These are phyloP conservation scores for Phyllosticta citrichinensis DNA, from an alignment of 2,329 filamentous ascomycete species.

Conservation along the genomic window DNA sequence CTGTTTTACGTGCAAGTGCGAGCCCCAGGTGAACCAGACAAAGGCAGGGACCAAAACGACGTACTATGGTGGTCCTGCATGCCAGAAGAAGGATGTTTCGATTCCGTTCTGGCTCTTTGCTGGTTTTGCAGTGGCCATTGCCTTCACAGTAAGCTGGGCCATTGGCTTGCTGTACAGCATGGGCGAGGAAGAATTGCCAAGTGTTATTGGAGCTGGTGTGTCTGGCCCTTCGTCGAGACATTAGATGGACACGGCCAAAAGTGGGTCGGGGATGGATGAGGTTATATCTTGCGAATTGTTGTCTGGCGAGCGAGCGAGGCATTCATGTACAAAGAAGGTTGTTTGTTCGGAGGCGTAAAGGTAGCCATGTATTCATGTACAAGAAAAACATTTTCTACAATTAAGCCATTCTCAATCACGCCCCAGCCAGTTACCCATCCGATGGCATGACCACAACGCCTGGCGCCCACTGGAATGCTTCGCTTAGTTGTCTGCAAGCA, in stretches of 20 bases:
- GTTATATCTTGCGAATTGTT: too few species aligned
- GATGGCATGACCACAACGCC: neutral
- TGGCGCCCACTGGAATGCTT: constrained; percentile 18
- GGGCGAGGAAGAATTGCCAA: constrained; percentile 78
- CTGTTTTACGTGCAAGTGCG: constrained; percentile 76
- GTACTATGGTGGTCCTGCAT: constrained; percentile 75
- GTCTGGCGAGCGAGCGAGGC: neutral
- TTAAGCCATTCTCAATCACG: constrained; percentile 1
- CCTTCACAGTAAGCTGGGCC: constrained; percentile 57
- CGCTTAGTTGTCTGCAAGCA: constrained; percentile 22
- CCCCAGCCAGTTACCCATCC: constrained; percentile 22
- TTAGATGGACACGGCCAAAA: constrained; percentile 17
- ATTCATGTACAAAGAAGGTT: neutral
- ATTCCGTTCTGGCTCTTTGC: constrained; percentile 80
- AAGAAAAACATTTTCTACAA: neutral
- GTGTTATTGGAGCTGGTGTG: constrained; percentile 93
- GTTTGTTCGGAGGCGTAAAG: neutral
- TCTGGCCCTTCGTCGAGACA: constrained; percentile 50
- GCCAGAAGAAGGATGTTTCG: constrained; percentile 86
- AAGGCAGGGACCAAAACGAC: constrained; percentile 46
- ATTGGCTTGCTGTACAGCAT: constrained; percentile 74
- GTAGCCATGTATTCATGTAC: constrained; percentile 3
- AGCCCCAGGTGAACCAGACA: constrained; percentile 43
- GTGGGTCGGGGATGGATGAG: too few species aligned
- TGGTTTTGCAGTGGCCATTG: constrained; percentile 60